Conservation (phyloP, 228 moss, liverwort and hornwort species). For the Sphagnum magellanicum region DNA sequence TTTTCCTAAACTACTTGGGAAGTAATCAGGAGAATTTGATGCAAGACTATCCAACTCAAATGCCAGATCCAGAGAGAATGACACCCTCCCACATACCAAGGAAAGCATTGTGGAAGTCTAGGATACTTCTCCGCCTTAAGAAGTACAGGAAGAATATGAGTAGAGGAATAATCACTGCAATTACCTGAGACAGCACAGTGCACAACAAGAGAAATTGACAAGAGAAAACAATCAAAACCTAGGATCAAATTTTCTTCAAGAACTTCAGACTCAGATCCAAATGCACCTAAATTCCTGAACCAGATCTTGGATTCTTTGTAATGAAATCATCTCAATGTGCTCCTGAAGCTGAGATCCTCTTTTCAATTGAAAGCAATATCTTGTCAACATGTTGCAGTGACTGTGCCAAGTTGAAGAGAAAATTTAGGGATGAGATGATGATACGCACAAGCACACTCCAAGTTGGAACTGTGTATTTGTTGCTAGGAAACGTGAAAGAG, state of each 20-base stretch:
- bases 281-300: too few species aligned
- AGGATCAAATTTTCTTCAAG: too few species aligned
- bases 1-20: too few species aligned
- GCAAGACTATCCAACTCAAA: too few species aligned
- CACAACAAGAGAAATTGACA: not conserved
- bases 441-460: conserved; percentile 68
- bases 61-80: too few species aligned
- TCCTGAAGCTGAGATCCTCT: too few species aligned
- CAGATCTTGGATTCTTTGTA: too few species aligned
- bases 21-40: too few species aligned
- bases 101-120: conserved; percentile 72
- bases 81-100: conserved; percentile 38
- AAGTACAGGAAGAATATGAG: conserved; percentile 24
- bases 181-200: conserved; percentile 25
- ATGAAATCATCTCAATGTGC: too few species aligned
- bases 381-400: not conserved
- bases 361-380: not conserved
- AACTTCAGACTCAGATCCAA: too few species aligned
- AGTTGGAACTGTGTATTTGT: conserved; percentile 50
- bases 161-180: conserved; percentile 56
- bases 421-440: not conserved
- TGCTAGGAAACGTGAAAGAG: conserved; percentile 29
- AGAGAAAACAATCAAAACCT: too few species aligned
- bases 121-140: conserved; percentile 41
- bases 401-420: not conserved